These are phyloP conservation scores for Sporothrix curviconia DNA, from an alignment of 2,329 filamentous ascomycete genomes.

Conservation along the genomic window DNA sequence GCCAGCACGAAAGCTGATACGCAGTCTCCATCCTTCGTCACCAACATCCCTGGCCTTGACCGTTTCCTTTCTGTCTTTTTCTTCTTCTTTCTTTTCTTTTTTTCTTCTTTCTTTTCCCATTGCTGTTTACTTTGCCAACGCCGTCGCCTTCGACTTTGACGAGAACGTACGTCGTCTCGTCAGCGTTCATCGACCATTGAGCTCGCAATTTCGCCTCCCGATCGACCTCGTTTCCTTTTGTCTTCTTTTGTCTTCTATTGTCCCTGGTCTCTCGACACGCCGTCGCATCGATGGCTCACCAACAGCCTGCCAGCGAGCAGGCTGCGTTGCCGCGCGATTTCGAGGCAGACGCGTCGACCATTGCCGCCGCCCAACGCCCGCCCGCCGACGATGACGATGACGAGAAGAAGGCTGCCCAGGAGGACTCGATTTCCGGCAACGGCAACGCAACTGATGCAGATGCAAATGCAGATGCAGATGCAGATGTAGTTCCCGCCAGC, in stretches of 20 bases:
- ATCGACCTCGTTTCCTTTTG: too few species aligned
- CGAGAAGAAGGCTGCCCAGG: neutral
- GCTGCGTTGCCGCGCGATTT: neutral
- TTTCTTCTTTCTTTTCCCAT: neutral
- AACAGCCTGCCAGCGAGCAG: neutral
- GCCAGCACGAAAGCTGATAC: neutral
- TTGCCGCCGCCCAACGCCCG: neutral
- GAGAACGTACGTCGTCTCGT: neutral
- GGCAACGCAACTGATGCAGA: too few species aligned
- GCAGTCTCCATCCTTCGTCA: neutral
- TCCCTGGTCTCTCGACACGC: too few species aligned
- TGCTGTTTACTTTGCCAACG: too few species aligned
- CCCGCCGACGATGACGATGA: slow-evolving; percentile 3
- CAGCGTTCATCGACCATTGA: neutral
- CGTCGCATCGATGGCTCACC: neutral
- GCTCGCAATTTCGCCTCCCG: too few species aligned
- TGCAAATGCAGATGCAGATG: too few species aligned
- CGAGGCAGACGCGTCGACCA: neutral
- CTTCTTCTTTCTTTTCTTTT: neutral
- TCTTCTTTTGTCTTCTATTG: too few species aligned
- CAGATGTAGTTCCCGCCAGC: too few species aligned
- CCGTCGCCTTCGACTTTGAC: neutral
- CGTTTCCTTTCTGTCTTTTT: neutral
- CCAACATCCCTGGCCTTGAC: neutral
- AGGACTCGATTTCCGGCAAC: too few species aligned